Base-by-base conservation (phyloP, 2,329 filamentous ascomycete species). In the Fusarium liriodendri region DNA sequence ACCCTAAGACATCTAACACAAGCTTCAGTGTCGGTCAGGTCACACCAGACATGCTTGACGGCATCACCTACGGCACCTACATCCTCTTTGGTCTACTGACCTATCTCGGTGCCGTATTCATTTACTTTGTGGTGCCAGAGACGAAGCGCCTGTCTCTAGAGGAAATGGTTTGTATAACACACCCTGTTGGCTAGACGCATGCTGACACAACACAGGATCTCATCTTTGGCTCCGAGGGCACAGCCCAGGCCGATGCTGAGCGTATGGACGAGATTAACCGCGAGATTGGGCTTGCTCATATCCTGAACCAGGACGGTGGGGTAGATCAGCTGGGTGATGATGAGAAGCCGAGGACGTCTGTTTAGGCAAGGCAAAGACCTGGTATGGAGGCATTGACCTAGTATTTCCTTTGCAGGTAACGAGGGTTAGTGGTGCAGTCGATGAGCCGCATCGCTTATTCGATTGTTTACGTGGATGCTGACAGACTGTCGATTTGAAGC, bases 211-310 rank as follows among this genome's bases (percentile, higher is more conserved):
- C 33, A 1, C 18, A 88, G 88, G 92, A 94, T 74, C 85, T 91
- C 20, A 86, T 94, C 45, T 93, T 94, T 75, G 91, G 91, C 14
- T 89, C 88, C 4, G 88, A 90, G 70, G 91, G 92, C n/a, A 87
- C 89, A 4, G 92, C 92, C 0, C 87, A 89, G 58, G 89, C 90
- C 2, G 92, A 94, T 77, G 86, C 88, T 62, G 90, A 93, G 82
- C 88, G 92, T 32, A 94, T 94, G 91, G 87, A 87, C n/a, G 89
- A 92, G 80, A 93, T 95, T 76, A 92, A 94, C 79, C 83, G 85
- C 35, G 92, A 94, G 76, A 90, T 95, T 70, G 93, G 93, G 0
- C 83, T 94, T 0, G 62, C 64, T 1, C 61, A 38, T 6, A 16
- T 69, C 1, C 42, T 73, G 3, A 62, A 45, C 29, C 42, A 62